These are phyloP conservation scores for Akanthomyces dipterigenus DNA, from an alignment of 2,329 filamentous ascomycete species.

Conservation along the genomic window DNA sequence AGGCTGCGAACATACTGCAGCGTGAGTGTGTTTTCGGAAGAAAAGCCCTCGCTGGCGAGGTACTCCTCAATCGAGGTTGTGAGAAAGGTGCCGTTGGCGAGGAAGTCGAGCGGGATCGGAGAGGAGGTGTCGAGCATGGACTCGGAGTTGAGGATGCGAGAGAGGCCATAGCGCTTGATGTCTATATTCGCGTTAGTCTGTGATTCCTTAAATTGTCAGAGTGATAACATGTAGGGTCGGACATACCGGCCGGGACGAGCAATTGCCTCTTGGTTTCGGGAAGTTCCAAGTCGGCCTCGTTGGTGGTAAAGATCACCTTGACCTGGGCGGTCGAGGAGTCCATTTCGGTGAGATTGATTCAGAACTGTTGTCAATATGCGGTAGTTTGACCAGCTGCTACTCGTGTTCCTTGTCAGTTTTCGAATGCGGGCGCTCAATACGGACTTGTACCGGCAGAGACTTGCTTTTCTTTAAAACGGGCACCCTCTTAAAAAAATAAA, in stretches of 20 bases:
- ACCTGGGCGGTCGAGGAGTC: conserved; percentile 45
- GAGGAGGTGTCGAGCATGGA: conserved; percentile 59
- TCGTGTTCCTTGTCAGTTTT: not conserved
- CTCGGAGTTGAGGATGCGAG: conserved; percentile 64
- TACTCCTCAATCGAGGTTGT: conserved; percentile 87
- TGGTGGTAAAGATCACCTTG: conserved; percentile 62
- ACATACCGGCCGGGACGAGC: conserved; percentile 52
- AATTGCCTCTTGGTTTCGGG: conserved; percentile 56
- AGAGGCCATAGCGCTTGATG: conserved; percentile 64
- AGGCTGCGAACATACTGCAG: conserved; percentile 92
- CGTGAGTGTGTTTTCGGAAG: conserved; percentile 76
- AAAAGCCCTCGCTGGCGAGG: conserved; percentile 77
- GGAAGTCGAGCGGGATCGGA: conserved; percentile 83
- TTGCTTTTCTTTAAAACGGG: not conserved
- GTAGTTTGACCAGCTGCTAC: not conserved
- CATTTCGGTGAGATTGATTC: conserved; percentile 21
- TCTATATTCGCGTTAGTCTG: conserved; percentile 33
- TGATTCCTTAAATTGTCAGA: not conserved
- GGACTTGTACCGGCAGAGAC: not conserved
- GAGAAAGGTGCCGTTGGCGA: conserved; percentile 89
- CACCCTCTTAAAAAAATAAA: not conserved
- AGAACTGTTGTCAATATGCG: not conserved
- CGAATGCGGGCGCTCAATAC: not conserved
- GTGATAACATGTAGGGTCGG: not conserved
- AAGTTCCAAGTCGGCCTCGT: conserved; percentile 54